Conservation (phyloP, 192 early-diverging fungal species). For the Linnemannia zychae region DNA sequence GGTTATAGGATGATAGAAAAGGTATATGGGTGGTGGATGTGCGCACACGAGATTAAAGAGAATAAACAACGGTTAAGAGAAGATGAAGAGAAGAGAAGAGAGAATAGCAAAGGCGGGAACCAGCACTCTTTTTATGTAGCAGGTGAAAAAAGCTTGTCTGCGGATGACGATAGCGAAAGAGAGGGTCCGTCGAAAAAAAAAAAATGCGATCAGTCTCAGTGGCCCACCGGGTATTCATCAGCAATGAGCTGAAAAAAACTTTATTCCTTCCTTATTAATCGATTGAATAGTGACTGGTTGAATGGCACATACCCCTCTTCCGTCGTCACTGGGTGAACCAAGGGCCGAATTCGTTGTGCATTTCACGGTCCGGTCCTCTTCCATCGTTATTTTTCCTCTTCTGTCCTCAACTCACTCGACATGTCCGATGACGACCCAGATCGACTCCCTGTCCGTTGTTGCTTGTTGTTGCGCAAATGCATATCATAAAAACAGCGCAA, state of each 20-base stretch:
- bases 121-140: neutral
- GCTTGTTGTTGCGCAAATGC: neutral
- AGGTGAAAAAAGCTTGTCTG: neutral
- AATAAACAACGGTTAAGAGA: neutral
- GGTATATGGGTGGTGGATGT: neutral
- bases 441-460: neutral
- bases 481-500: neutral
- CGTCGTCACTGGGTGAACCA: neutral
- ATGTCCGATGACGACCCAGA: constrained; percentile 5
- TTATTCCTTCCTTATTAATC: neutral
- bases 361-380: constrained; percentile 1
- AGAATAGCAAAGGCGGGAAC: neutral
- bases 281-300: neutral
- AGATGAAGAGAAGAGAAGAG: neutral
- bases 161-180: neutral
- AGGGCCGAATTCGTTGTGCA: neutral
- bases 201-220: constrained; percentile 1
- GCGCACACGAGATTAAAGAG: neutral
- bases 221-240: constrained; percentile 4
- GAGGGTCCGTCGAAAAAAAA: neutral
- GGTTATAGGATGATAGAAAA: neutral
- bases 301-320: no score
- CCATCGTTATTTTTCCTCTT: neutral
- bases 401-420: neutral
- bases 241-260: neutral